Conservation (phyloP, 2,329 filamentous ascomycete species). For the Stachybotrys echinatus region DNA sequence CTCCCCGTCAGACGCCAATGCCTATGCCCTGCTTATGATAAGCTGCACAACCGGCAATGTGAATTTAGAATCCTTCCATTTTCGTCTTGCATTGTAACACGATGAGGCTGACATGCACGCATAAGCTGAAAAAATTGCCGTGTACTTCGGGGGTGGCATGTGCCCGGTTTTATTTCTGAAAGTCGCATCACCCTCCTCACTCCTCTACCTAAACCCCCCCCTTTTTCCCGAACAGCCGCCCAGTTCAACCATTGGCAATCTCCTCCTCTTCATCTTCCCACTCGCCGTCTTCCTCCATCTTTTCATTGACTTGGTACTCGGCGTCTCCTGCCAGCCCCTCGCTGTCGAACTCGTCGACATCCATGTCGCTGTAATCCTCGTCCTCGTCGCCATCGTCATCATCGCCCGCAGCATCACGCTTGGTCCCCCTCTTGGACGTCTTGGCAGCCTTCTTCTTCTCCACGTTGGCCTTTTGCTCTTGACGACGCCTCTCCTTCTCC, state of each 20-base stretch:
- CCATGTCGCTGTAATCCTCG: constrained; percentile 38
- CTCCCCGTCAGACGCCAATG: too few species aligned
- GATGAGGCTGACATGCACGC: too few species aligned
- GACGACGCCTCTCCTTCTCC: constrained; percentile 77
- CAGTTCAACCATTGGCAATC: constrained; percentile 24
- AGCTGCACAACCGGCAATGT: too few species aligned
- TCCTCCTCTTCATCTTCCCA: constrained; percentile 48
- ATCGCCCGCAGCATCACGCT: constrained; percentile 27
- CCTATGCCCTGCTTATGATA: too few species aligned
- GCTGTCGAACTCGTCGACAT: constrained; percentile 45
- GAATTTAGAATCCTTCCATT: too few species aligned
- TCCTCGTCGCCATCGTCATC: constrained; percentile 36
- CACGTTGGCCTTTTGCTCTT: constrained; percentile 83
- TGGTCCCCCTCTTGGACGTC: constrained; percentile 31
- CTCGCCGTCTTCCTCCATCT: constrained; percentile 43
- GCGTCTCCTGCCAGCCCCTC: constrained; percentile 45
- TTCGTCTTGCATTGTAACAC: too few species aligned
- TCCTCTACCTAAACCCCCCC: too few species aligned
- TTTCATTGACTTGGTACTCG: constrained; percentile 42
- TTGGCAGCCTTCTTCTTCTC: constrained; percentile 67
- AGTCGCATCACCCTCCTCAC: too few species aligned
- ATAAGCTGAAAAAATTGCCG: too few species aligned
- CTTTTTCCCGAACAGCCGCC: too few species aligned
- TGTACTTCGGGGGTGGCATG: too few species aligned
- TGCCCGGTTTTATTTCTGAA: too few species aligned